Base-by-base conservation (phyloP, 306 rosid genomes). In the Astragalus membranaceus region DNA sequence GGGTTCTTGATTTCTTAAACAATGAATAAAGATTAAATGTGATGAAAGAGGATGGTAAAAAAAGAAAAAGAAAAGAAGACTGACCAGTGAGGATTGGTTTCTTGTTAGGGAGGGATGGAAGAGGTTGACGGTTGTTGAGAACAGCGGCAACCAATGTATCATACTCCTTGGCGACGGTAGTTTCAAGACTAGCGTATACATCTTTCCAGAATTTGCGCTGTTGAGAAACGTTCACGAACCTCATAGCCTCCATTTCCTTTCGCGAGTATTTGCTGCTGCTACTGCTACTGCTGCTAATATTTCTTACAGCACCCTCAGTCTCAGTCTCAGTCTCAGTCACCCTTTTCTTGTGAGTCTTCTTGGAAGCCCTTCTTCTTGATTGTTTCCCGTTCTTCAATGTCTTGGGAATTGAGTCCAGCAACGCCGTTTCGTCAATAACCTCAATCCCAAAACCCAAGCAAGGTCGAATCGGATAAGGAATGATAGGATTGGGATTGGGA, bases 391-490 rank as follows among this genome's bases (percentile, higher is more conserved):
- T 82, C 70, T 56, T 75, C 67, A 17, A 55, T 81, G 33, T 12
- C 29, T 7, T 69, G 32, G 69, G 55, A 44, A 79, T 17, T 26
- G 81, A 33, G 6, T 83, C 88, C 4, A 92, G 81, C 80, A 93
- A 52, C 12, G 98, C 98, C 4, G 97, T 93, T 35, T 93, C 96
- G 64, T 93, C 98, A 35, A 93, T 79, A 1, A 93, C 90, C 76
- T 90, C 81, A 61, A 90, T 69, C 76, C 80, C 86, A 4, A 73
- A 37, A 7, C 54, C 77, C 15, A 78, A 48, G 68, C 17, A 56
- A 16, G 67, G 44, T 16, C 42, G 42, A 20, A 60, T 14, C 2
- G 70, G 73, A 69, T 44, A 30, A 0, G 50, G 46, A 10, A 10
- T 5, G 5, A 26, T 3, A 26, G 67, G 32, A 16, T 2, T 51